Evolutionary conservation across 2,329 filamentous ascomycete species (phyloP), one percentile per base, ranked within the genome.

Genomic region (Penicillium sp.): DNA sequence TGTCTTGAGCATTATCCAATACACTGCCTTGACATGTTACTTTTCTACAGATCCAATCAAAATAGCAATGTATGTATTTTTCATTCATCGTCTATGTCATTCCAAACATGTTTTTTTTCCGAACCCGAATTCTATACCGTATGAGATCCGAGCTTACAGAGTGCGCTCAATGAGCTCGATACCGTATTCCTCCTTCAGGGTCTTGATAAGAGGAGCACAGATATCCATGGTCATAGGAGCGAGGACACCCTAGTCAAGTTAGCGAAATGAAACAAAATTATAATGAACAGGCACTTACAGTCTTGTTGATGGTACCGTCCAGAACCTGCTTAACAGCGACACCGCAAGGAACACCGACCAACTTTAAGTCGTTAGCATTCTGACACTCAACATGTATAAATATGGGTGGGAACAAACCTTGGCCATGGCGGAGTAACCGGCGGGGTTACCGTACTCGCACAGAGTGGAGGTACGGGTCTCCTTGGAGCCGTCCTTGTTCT

Each of bases 361-460:
- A 40, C 22, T 40, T 47, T 18, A 43, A 18, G 42, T 44, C 36
- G 43, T 38, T 45, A 27, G 32, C 14, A 1, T 43, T 4, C 9
- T 18, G 14, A 5, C 5, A 18, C 10, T 43, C 3, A 14, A 21
- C 16, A 44, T 22, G 5, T 31, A 6, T 3, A 22, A 21, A 21
- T 16, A 5, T 6, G 31, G 11, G 6, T 10, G 14, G 16, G 22
- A 11, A 40, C 38, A 21, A 47, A 91, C 76, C 75, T 87, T 89
- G 43, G 90, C 90, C 91, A 96, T 96, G 63, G 89, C 86, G 4
- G 83, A 88, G 79, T 93, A 95, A 32, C 89, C 89, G 63, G 85
- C 82, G 54, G 89, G 87, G 67, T 86, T 86, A 71, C 91, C 92
- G 75, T 95, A 93, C 72, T 95, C 91, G 69, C 81, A 82, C 14